These are phyloP conservation scores for Orbilia quercus DNA, from an alignment of 2,329 filamentous ascomycete species.

Conservation along the genomic window DNA sequence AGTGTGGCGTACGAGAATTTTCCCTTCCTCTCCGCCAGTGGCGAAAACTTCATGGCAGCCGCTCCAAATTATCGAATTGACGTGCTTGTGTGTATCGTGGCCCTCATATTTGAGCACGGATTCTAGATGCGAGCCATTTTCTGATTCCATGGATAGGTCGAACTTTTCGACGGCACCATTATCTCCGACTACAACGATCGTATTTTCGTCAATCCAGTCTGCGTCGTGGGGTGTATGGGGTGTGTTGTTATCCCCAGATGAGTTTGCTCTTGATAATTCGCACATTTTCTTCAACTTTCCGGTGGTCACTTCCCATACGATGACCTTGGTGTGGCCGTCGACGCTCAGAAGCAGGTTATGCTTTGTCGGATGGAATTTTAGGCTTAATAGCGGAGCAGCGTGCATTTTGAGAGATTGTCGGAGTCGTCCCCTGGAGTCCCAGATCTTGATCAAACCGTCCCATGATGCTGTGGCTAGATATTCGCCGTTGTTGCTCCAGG, in stretches of 20 bases:
- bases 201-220: constrained; percentile 53
- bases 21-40: constrained; percentile 49
- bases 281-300: constrained; percentile 36
- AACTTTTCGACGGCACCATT: constrained; percentile 53
- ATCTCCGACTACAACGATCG: constrained; percentile 44
- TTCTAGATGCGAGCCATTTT: constrained; percentile 28
- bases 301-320: constrained; percentile 46
- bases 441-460: constrained; percentile 50
- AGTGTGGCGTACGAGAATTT: constrained; percentile 53
- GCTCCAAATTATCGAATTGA: constrained; percentile 45
- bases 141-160: constrained; percentile 24
- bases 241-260: constrained; percentile 16
- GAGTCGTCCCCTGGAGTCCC: constrained; percentile 33
- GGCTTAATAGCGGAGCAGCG: constrained; percentile 39
- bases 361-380: constrained; percentile 51
- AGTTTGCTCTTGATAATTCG: constrained; percentile 34
- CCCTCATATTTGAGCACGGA: constrained; percentile 36
- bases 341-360: constrained; percentile 46
- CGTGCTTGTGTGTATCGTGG: constrained; percentile 50
- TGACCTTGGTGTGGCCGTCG: constrained; percentile 45
- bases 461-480: constrained; percentile 49
- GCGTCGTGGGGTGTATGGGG: constrained; percentile 36
- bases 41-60: constrained; percentile 40
- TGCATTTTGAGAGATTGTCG: constrained; percentile 49
- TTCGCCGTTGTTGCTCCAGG: constrained; percentile 49